phyloP scores from a whole-genome alignment of 192 early-diverging fungal species.

The Rhizoclosmatium sp. region DNA sequence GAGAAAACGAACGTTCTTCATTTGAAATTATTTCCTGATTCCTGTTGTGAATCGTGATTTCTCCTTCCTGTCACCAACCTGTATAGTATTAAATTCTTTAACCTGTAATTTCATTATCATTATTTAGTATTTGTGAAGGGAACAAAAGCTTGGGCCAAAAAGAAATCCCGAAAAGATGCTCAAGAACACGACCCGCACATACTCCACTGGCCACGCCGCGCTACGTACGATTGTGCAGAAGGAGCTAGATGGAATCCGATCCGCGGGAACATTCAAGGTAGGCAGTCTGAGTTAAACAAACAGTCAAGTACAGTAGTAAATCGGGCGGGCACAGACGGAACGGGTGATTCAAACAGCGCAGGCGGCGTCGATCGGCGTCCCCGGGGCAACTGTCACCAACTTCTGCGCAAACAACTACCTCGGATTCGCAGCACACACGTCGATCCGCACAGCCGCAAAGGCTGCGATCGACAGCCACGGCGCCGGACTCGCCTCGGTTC shows the following conservation, averaged over 20 bases:
- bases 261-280: conserved; percentile 71
- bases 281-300: background rate
- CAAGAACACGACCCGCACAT: background rate
- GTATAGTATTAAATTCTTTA: too few species aligned
- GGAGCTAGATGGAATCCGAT: conserved; percentile 62
- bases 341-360: conserved; percentile 69
- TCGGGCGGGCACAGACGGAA: conserved; percentile 47
- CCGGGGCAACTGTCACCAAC: conserved; percentile 57
- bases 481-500: conserved; percentile 70
- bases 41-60: too few species aligned
- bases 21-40: too few species aligned
- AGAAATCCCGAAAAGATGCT: conserved; percentile 12
- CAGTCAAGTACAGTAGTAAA: background rate
- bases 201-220: conserved; percentile 14
- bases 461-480: conserved; percentile 65
- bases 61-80: too few species aligned
- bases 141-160: background rate
- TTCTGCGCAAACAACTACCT: conserved; percentile 81
- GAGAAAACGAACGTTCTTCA: background rate
- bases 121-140: too few species aligned
- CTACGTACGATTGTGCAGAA: conserved; percentile 38
- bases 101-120: too few species aligned
- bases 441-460: conserved; percentile 59
- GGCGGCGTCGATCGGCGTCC: conserved; percentile 57
- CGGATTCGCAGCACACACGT: conserved; percentile 63